Evolutionary conservation across 2,329 filamentous ascomycete species (phyloP).

Genomic region (Tolypocladium inflatum): DNA sequence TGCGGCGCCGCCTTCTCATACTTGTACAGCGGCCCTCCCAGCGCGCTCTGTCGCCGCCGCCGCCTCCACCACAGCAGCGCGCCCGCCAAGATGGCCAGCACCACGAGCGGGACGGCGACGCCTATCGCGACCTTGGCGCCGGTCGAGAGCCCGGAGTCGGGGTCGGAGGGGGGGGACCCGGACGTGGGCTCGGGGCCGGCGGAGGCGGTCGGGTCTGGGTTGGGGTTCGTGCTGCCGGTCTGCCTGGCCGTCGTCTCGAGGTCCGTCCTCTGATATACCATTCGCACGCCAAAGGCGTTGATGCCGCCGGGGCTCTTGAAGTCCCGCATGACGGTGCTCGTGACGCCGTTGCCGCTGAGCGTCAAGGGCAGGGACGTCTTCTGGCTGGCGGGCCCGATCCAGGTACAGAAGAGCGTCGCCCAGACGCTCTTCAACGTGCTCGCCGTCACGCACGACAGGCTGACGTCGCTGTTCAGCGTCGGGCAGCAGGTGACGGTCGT

Average conservation of each 20-base stretch:
- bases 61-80: slow-evolving; percentile 18
- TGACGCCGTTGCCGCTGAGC: slow-evolving; percentile 9
- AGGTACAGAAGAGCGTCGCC: slow-evolving; percentile 21
- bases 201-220: background rate
- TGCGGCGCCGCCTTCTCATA: background rate
- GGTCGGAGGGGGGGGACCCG: background rate
- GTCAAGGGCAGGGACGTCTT: slow-evolving; percentile 15
- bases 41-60: background rate
- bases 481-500: slow-evolving; percentile 28
- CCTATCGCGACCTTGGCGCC: slow-evolving; percentile 18
- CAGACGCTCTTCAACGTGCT: slow-evolving; percentile 11
- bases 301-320: slow-evolving; percentile 16
- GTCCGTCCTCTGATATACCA: slow-evolving; percentile 23
- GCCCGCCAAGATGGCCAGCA: slow-evolving; percentile 13
- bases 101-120: slow-evolving; percentile 18
- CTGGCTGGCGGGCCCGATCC: slow-evolving; percentile 16
- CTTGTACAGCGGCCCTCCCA: background rate
- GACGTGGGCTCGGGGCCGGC: background rate
- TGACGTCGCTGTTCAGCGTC: slow-evolving; percentile 12
- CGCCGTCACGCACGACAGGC: slow-evolving; percentile 17
- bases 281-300: slow-evolving; percentile 23
- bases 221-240: slow-evolving; percentile 1
- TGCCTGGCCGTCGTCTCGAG: slow-evolving; percentile 6
- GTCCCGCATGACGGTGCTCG: slow-evolving; percentile 10
- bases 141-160: slow-evolving; percentile 8